Conservation (phyloP, 2,329 filamentous ascomycete genomes). For the Xylariaceae sp. region DNA sequence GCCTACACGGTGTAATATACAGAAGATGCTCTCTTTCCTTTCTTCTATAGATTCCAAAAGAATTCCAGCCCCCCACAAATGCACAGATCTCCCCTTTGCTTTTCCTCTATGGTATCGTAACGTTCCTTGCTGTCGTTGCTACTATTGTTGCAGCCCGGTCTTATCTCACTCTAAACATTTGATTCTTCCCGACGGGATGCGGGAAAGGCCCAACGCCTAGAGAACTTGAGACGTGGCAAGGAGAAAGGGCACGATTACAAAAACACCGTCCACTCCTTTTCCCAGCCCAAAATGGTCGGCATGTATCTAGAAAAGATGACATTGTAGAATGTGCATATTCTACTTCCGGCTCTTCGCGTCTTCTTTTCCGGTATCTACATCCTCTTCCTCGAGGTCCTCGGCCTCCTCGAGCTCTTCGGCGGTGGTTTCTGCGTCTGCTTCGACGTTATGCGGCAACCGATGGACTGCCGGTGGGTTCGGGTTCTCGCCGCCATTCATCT, state of each 20-base stretch:
- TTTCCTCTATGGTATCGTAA: not conserved
- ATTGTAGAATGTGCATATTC: constrained; percentile 19
- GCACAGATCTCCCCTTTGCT: not conserved
- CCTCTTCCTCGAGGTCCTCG: constrained; percentile 21
- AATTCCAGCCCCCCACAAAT: not conserved
- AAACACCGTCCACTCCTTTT: not conserved
- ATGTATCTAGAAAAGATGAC: not conserved
- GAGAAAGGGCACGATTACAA: not conserved
- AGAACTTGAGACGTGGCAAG: not conserved
- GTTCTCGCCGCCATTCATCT: constrained; percentile 80
- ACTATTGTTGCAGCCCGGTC: not conserved
- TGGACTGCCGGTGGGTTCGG: constrained; percentile 37
- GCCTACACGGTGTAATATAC: not conserved
- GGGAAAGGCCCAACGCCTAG: not conserved
- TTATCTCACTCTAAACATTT: not conserved
- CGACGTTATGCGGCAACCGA: constrained; percentile 43
- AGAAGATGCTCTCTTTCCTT: not conserved
- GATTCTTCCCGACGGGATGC: not conserved
- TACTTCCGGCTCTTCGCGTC: constrained; percentile 19
- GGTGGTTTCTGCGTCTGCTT: constrained; percentile 26
- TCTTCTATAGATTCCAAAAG: not conserved
- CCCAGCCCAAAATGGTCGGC: not conserved
- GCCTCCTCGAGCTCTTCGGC: constrained; percentile 24
- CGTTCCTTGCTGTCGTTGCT: not conserved
- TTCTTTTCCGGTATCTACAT: constrained; percentile 5